These are phyloP conservation scores for Mycena capillaripes DNA, from an alignment of 768 basidiomycete species.

Conservation along the genomic window DNA sequence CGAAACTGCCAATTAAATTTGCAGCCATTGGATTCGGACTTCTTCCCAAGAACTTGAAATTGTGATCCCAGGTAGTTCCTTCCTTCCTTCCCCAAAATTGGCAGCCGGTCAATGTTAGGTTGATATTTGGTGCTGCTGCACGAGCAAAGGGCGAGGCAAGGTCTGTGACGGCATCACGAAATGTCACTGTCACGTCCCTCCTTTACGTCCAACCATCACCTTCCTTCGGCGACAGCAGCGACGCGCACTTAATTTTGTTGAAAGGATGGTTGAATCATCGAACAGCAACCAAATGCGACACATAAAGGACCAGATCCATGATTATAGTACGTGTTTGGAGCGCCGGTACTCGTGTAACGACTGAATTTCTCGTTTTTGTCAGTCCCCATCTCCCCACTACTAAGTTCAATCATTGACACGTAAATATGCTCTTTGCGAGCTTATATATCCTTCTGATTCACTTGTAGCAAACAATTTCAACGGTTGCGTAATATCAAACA, in stretches of 20 bases:
- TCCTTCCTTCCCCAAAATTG: no score
- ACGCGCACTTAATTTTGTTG: no score
- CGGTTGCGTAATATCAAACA: conserved; percentile 84
- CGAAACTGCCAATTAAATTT: no score
- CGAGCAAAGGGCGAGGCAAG: no score
- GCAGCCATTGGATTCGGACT: no score
- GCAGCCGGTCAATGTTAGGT: no score
- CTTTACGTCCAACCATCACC: background rate
- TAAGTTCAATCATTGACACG: conserved; percentile 26
- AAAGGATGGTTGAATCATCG: conserved; percentile 23
- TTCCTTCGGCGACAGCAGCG: background rate
- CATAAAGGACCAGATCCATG: conserved; percentile 55
- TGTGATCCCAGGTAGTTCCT: no score
- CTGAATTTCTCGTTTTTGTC: background rate
- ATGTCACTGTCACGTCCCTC: background rate
- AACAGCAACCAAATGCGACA: conserved; percentile 26
- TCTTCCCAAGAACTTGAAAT: no score
- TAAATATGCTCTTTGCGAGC: background rate
- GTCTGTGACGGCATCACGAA: background rate
- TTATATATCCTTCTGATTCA: background rate
- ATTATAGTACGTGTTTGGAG: conserved; percentile 46
- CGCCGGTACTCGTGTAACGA: background rate
- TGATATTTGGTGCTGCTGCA: no score
- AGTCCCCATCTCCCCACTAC: conserved; percentile 16
- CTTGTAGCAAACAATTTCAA: conserved; percentile 68